These are phyloP conservation scores for Coniferiporia weirii DNA, from an alignment of 1,284 basidiomycete genomes.

Conservation along the genomic window DNA sequence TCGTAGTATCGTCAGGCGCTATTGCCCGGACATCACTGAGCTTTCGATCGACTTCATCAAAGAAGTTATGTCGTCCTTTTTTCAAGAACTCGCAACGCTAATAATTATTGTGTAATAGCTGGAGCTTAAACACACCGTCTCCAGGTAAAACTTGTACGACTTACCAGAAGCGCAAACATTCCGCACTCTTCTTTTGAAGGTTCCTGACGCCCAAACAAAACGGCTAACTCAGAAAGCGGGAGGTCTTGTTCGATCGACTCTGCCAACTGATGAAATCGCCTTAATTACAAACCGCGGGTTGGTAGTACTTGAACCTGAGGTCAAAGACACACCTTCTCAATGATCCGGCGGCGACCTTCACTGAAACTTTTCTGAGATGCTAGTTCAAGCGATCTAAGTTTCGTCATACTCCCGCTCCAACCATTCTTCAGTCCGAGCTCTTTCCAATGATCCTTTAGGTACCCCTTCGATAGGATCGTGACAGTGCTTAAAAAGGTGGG, in stretches of 20 bases:
- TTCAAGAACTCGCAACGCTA: background rate
- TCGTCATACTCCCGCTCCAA: background rate
- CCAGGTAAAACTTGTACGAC: background rate
- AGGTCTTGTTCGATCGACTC: background rate
- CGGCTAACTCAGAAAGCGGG: background rate
- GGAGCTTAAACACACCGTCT: too few relatives aligned
- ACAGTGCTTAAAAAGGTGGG: background rate
- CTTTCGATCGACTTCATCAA: background rate
- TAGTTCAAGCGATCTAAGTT: background rate
- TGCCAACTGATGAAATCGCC: background rate
- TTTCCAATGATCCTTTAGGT: background rate
- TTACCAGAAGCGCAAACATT: background rate
- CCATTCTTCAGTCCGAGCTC: background rate
- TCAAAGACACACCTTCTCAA: background rate
- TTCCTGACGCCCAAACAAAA: background rate
- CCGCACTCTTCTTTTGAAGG: background rate
- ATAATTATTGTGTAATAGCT: background rate
- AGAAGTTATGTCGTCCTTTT: background rate
- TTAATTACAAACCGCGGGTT: too few relatives aligned
- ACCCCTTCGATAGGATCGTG: background rate
- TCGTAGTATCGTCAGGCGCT: background rate
- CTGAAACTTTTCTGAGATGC: background rate
- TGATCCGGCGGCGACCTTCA: background rate
- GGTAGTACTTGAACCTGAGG: background rate
- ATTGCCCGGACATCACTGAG: background rate